Percentiles rank a stretch among this genome's conserved stretches.
These are phyloP conservation scores for Calonectria hongkongensis DNA, from an alignment of 2,329 filamentous ascomycete genomes.

Conservation along the genomic window DNA sequence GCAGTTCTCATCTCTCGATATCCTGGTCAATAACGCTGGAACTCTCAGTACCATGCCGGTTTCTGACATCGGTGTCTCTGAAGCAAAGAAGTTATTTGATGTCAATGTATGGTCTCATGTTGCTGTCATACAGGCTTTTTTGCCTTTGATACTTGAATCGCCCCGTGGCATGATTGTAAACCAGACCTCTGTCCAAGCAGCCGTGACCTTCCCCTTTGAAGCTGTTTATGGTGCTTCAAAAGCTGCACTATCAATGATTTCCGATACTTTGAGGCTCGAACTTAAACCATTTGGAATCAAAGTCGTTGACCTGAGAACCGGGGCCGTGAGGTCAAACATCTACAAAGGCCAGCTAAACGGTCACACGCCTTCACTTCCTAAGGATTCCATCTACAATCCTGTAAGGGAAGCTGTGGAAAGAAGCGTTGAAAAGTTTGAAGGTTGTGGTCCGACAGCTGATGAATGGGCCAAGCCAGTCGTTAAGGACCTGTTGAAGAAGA, in stretches of 20 bases:
- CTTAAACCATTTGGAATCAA: conserved; percentile 53
- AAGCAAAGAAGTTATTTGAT: conserved; percentile 59
- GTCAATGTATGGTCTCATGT: conserved; percentile 64
- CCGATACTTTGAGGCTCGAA: conserved; percentile 54
- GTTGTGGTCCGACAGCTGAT: neutral
- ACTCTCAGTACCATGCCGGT: conserved; percentile 23
- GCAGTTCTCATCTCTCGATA: conserved; percentile 40
- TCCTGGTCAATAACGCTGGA: conserved; percentile 37
- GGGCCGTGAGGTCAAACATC: neutral
- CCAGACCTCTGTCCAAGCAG: conserved; percentile 43
- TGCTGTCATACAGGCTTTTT: conserved; percentile 61
- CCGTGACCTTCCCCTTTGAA: conserved; percentile 17
- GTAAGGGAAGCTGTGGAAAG: neutral
- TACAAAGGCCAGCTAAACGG: neutral
- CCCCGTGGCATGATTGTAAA: conserved; percentile 54
- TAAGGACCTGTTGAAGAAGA: neutral
- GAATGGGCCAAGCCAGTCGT: neutral
- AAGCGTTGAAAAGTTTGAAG: neutral
- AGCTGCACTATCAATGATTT: conserved; percentile 48
- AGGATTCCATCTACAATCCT: neutral
- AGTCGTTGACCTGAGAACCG: conserved; percentile 47
- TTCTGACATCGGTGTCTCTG: neutral
- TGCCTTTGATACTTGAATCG: conserved; percentile 51
- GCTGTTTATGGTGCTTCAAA: conserved; percentile 52
- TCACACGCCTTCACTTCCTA: neutral